phyloP scores from a whole-genome alignment of 73 alveolate genomes.

The Effrenium voratum region DNA sequence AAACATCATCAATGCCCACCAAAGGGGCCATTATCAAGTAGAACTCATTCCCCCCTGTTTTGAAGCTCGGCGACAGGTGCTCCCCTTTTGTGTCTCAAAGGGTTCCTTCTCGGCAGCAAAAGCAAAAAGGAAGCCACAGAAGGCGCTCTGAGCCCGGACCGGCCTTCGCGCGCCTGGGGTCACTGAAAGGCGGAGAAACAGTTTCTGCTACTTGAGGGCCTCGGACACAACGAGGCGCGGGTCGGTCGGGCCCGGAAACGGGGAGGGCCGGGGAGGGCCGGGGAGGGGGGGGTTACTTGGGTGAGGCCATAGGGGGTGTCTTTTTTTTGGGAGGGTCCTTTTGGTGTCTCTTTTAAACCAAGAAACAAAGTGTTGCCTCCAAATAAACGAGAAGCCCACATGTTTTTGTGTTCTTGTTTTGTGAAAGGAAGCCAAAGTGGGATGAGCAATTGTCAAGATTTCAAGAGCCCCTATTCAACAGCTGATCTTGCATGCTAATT shows the following conservation, averaged over 20 bases:
- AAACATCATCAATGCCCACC: too few relatives aligned
- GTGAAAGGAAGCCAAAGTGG: too few relatives aligned
- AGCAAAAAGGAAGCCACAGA: not conserved
- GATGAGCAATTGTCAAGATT: too few relatives aligned
- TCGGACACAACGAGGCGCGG: slow-evolving; percentile 64
- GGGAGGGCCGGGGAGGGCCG: not conserved
- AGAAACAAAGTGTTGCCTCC: not conserved
- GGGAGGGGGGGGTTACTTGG: not conserved
- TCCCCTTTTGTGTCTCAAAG: not conserved
- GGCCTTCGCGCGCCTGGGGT: too few relatives aligned
- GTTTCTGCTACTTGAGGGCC: slow-evolving; percentile 44
- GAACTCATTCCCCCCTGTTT: not conserved
- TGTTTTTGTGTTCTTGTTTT: too few relatives aligned
- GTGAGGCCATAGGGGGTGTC: too few relatives aligned
- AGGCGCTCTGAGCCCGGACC: slow-evolving; percentile 10
- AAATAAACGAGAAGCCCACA: too few relatives aligned
- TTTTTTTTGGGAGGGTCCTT: too few relatives aligned
- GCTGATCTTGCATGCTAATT: too few relatives aligned
- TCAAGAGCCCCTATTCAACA: too few relatives aligned
- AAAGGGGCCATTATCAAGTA: too few relatives aligned
- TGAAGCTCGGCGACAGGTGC: not conserved
- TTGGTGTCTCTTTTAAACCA: not conserved
- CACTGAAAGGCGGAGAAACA: too few relatives aligned
- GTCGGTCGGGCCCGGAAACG: not conserved
- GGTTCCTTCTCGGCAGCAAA: not conserved